A percentile compares a stretch with the other conserved stretches of the same genome.
phyloP scores from a whole-genome alignment of 2,329 filamentous ascomycete species.

The Ilyonectria sp. region DNA sequence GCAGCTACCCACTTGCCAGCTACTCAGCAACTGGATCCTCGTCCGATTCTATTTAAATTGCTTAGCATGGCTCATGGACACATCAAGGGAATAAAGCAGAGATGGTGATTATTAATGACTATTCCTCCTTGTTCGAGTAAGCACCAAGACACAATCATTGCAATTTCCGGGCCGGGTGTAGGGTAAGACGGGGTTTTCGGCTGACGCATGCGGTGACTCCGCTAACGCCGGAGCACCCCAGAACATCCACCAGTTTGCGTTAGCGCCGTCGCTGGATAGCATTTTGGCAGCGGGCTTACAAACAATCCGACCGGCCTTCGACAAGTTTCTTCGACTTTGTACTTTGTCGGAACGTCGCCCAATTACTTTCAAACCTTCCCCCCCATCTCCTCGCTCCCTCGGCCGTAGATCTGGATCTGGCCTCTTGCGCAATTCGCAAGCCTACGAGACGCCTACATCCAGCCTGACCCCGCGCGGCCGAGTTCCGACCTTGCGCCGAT shows the following conservation, averaged over 20 bases:
- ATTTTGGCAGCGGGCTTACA: slow-evolving; percentile 15
- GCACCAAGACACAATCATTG: background rate
- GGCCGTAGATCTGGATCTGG: slow-evolving; percentile 5
- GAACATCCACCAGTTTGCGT: slow-evolving; percentile 26
- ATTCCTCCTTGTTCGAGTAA: background rate
- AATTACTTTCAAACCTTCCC: slow-evolving; percentile 18
- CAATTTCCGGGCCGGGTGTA: background rate
- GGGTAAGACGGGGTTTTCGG: slow-evolving; percentile 20
- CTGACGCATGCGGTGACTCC: slow-evolving; percentile 23
- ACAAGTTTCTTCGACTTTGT: slow-evolving; percentile 23
- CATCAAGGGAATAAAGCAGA: background rate
- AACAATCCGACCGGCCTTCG: slow-evolving; percentile 22
- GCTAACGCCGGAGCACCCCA: slow-evolving; percentile 24
- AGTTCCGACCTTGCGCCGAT: slow-evolving; percentile 11
- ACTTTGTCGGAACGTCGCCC: slow-evolving; percentile 25
- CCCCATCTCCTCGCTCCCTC: background rate
- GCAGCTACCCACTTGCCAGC: too few species aligned
- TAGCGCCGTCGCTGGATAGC: slow-evolving; percentile 15
- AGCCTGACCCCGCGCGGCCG: background rate
- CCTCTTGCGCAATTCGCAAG: background rate
- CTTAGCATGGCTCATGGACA: background rate
- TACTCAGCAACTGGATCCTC: too few species aligned
- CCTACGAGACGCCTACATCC: background rate
- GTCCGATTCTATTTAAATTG: background rate
- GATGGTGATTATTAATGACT: background rate